These are phyloP conservation scores for Penicillium odoratum DNA, from an alignment of 495 filamentous ascomycete genomes.

Conservation along the genomic window DNA sequence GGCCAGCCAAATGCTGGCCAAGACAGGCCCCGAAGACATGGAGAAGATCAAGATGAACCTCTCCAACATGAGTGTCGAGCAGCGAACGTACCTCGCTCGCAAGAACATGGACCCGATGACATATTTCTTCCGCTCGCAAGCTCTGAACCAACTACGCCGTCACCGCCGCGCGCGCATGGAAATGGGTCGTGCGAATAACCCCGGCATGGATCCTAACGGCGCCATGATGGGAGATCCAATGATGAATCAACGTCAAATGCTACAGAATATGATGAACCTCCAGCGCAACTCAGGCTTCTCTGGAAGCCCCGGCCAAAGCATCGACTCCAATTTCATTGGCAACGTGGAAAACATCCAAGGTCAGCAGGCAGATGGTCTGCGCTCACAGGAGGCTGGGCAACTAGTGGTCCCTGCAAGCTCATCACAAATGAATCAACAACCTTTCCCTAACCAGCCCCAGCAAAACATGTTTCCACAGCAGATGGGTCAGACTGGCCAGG, in stretches of 20 bases:
- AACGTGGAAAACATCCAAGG: slow-evolving; percentile 57
- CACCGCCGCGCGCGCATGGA: slow-evolving; percentile 37
- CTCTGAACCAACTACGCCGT: slow-evolving; percentile 38
- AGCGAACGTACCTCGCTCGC: slow-evolving; percentile 38
- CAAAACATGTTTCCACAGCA: slow-evolving; percentile 44
- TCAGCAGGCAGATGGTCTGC: slow-evolving; percentile 62
- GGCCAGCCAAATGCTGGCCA: slow-evolving; percentile 41
- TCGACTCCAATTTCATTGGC: slow-evolving; percentile 52
- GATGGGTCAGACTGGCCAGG: slow-evolving; percentile 38
- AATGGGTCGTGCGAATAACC: slow-evolving; percentile 32
- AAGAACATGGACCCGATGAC: slow-evolving; percentile 49
- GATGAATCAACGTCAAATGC: slow-evolving; percentile 45
- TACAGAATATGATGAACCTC: slow-evolving; percentile 46
- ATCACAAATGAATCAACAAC: slow-evolving; percentile 46
- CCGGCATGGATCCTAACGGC: slow-evolving; percentile 32
- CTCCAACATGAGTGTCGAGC: slow-evolving; percentile 46
- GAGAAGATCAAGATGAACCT: slow-evolving; percentile 45
- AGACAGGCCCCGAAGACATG: slow-evolving; percentile 43
- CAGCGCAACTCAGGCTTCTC: slow-evolving; percentile 42
- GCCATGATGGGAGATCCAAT: slow-evolving; percentile 40
- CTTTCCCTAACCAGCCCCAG: slow-evolving; percentile 34
- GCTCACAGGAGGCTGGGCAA: slow-evolving; percentile 64
- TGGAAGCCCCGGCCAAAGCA: slow-evolving; percentile 36
- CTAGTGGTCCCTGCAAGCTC: slow-evolving; percentile 66
- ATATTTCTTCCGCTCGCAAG: slow-evolving; percentile 52